phyloP scores from a whole-genome alignment of 2,329 filamentous ascomycete species.

The Lachnellula cervina region DNA sequence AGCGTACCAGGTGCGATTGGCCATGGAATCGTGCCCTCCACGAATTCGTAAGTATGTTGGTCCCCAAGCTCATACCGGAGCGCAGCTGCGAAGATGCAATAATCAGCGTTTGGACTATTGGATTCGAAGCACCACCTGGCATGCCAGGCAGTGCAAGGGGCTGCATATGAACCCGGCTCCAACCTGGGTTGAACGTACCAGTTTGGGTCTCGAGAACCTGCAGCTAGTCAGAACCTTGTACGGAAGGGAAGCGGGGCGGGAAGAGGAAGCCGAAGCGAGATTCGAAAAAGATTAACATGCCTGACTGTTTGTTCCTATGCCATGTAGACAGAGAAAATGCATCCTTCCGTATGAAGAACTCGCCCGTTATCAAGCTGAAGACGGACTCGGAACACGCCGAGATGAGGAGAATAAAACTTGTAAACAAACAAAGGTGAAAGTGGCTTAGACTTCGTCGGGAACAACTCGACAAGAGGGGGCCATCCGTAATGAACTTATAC shows the following conservation, averaged over 20 bases:
- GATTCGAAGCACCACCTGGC: not conserved
- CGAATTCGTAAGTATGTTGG: slow-evolving; percentile 13
- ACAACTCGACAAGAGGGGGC: too few relatives aligned
- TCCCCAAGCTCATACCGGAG: slow-evolving; percentile 10
- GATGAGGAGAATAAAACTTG: too few relatives aligned
- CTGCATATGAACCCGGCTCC: not conserved
- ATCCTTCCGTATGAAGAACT: not conserved
- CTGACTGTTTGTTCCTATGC: slow-evolving; percentile 5
- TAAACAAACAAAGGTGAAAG: too few relatives aligned
- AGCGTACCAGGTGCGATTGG: slow-evolving; percentile 2
- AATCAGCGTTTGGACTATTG: not conserved
- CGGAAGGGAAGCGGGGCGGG: not conserved
- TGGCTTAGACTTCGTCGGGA: too few relatives aligned
- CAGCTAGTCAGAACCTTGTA: not conserved
- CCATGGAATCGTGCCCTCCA: slow-evolving; percentile 8
- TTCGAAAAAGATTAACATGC: not conserved
- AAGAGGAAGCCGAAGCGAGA: not conserved
- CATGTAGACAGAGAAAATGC: slow-evolving; percentile 7
- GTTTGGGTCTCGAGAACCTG: slow-evolving; percentile 5
- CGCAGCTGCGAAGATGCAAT: slow-evolving; percentile 3
- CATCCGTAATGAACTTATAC: too few relatives aligned
- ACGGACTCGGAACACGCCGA: too few relatives aligned
- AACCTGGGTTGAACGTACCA: too few relatives aligned
- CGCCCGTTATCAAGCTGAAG: too few relatives aligned
- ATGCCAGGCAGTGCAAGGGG: too few relatives aligned